phyloP scores from a whole-genome alignment of 1,284 basidiomycete species.

The Trametes polyzona region DNA sequence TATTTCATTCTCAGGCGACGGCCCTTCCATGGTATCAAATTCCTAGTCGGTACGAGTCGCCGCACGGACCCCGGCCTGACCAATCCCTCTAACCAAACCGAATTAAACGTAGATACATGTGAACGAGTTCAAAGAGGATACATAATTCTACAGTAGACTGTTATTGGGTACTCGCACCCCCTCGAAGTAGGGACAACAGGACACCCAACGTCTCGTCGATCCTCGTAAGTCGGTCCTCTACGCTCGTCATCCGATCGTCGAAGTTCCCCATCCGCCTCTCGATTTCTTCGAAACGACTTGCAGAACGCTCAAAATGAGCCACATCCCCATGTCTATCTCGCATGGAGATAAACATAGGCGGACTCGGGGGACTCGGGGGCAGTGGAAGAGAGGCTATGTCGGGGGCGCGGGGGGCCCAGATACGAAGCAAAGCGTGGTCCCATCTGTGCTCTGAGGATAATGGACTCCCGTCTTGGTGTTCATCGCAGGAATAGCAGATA shows the following conservation, averaged over 20 bases:
- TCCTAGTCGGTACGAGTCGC: no score
- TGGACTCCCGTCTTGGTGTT: neutral
- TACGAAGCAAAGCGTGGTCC: neutral
- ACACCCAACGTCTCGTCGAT: conserved; percentile 4
- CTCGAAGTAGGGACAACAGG: neutral
- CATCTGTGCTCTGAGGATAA: neutral
- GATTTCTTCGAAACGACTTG: neutral
- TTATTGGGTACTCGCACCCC: neutral
- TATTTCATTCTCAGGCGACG: no score
- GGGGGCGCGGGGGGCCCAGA: neutral
- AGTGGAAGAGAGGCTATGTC: neutral
- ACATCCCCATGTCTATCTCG: no score
- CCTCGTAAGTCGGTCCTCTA: neutral
- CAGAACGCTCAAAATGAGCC: no score
- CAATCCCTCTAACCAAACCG: no score
- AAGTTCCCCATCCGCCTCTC: conserved; percentile 3
- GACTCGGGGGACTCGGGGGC: no score
- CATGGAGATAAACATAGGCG: no score
- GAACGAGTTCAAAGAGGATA: no score
- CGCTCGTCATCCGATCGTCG: neutral
- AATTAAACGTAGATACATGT: neutral
- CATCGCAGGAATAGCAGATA: neutral
- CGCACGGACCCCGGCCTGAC: no score
- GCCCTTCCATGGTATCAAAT: no score
- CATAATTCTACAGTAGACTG: no score